Base-by-base conservation (phyloP, 2,329 filamentous ascomycete genomes). In the Eurotiales sp. region DNA sequence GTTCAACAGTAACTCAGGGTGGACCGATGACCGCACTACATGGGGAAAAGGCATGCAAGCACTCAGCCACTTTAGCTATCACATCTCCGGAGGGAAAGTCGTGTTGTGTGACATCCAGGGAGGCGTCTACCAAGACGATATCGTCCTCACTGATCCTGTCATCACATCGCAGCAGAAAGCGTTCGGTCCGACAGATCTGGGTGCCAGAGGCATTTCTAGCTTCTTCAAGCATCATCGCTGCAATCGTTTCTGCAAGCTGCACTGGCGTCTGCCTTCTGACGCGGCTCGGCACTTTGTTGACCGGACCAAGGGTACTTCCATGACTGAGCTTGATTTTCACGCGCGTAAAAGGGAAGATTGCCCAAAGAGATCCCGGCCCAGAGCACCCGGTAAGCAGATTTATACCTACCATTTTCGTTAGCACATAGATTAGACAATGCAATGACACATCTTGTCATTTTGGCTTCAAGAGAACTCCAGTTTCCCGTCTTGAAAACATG, bases 51-150 rank as follows among this genome's bases (percentile, higher is more conserved):
- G 14, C 15, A 43, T 43, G 41, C 41, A 43, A 27, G 41, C 41
- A 2, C 41, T 43, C 4, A 43, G 41, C 21, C 41, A 43, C 21
- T 43, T 43, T n/a, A 43, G 41, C 41, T 43, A 27, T 27, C 19
- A 43, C 11, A 14, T 25, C 3, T 27, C 41, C 14, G 4, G 41
- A 3, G 71, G 72, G 4, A 58, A 65, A 25, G 59, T 64, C 48
- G 61, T 75, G 7, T 58, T 75, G 3, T 75, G 70, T 55, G 72
- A 74, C 55, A 60, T 75, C 2, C 70, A 75, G 53, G 73, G 73
- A 29, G 72, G 72, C 41, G 56, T 68, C 29, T 74, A 75, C 59
- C 59, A 56, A 34, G 25, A 60, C 10, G 61, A 63, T 36, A 56
- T 66, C 43, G 60, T 72, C 39, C 64, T 75, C 27, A 68, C 72